Conservation (phyloP, 306 rosid species). For the Abrus pulchellus region DNA sequence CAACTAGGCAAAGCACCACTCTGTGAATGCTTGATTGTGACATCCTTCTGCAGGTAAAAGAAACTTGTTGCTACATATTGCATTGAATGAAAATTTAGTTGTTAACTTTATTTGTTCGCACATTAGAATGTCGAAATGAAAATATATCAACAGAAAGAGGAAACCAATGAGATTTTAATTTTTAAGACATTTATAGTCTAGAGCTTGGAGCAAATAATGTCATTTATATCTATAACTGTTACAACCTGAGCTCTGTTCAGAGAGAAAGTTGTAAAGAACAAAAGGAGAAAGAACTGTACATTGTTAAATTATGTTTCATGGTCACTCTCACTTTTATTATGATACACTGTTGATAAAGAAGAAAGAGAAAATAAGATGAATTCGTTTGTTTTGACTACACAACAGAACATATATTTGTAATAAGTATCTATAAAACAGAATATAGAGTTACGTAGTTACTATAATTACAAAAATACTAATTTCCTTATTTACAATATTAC, state of each 20-base stretch:
- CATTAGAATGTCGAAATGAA: neutral
- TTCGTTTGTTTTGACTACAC: too few relatives aligned
- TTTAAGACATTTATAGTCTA: neutral
- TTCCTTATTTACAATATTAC: too few relatives aligned
- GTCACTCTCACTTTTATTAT: neutral
- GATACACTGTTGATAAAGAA: neutral
- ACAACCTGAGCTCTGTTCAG: neutral
- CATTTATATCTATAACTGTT: neutral
- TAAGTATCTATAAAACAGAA: too few relatives aligned
- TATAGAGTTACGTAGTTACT: too few relatives aligned
- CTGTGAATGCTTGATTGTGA: constrained; percentile 71
- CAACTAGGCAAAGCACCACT: constrained; percentile 81
- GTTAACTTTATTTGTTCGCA: constrained; percentile 13
- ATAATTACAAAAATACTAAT: too few relatives aligned
- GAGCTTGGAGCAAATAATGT: neutral
- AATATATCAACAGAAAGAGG: constrained; percentile 4
- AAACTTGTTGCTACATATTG: constrained; percentile 25
- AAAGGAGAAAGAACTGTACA: neutral
- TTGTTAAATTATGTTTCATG: neutral
- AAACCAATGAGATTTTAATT: neutral
- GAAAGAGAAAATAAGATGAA: neutral
- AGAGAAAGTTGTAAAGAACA: neutral
- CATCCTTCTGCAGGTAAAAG: constrained; percentile 87
- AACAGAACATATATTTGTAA: too few relatives aligned
- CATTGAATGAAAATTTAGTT: constrained; percentile 16